These are phyloP conservation scores for Solanum ossicruentum DNA, from an alignment of 257 asterid species.

Conservation along the genomic window DNA sequence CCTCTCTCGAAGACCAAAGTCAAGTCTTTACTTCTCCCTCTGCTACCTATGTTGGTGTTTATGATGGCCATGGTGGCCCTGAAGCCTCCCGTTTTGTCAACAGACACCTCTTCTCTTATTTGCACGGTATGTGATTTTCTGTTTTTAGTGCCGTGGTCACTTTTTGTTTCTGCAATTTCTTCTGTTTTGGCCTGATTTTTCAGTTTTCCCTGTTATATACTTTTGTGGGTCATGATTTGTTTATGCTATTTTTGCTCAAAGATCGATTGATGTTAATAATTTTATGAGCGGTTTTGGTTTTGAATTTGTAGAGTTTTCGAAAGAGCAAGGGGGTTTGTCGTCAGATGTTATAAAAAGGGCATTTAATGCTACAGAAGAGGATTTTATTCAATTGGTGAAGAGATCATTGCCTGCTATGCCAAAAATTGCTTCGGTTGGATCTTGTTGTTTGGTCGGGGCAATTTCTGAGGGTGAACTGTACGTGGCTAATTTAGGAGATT, in stretches of 20 bases:
- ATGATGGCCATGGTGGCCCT: slow-evolving; percentile 98
- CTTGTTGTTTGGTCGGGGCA: slow-evolving; percentile 87
- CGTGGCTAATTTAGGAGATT: slow-evolving; percentile 90
- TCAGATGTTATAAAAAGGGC: slow-evolving; percentile 78
- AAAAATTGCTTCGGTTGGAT: slow-evolving; percentile 80
- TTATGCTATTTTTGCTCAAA: neutral
- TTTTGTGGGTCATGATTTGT: neutral
- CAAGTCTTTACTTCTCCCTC: slow-evolving; percentile 84
- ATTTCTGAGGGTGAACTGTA: slow-evolving; percentile 60
- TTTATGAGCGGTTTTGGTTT: neutral
- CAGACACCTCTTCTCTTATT: slow-evolving; percentile 62
- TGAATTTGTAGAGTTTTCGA: slow-evolving; percentile 54
- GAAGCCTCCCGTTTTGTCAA: slow-evolving; percentile 92
- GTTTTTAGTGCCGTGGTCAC: neutral
- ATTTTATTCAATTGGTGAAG: slow-evolving; percentile 68
- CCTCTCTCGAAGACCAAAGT: slow-evolving; percentile 81
- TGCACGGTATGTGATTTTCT: slow-evolving; percentile 37
- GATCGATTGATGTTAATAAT: neutral
- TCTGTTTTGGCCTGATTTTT: neutral
- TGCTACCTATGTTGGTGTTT: slow-evolving; percentile 84
- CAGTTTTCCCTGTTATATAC: neutral
- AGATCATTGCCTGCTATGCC: slow-evolving; percentile 49
- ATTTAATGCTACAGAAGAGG: slow-evolving; percentile 83
- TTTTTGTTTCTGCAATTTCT: neutral
- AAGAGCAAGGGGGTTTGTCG: slow-evolving; percentile 82